Evolutionary conservation across 139 green algal genomes (phyloP).

Genomic region (Picochlorum sp.): DNA sequence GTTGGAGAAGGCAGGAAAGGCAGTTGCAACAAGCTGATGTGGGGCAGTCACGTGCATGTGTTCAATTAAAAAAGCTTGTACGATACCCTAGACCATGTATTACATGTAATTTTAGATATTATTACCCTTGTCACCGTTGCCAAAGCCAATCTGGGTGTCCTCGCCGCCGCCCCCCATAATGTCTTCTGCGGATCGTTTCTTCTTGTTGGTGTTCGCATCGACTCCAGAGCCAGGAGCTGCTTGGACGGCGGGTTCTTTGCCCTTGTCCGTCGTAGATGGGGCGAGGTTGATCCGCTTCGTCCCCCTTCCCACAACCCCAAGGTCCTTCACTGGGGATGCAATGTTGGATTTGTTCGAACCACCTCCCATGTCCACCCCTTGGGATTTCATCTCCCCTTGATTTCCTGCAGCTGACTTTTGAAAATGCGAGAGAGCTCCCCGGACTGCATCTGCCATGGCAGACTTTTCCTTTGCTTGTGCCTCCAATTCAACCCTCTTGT

Average conservation of each 20-base stretch:
- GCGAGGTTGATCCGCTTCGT: constrained; percentile 48
- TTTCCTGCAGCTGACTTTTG: background rate
- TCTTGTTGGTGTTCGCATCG: background rate
- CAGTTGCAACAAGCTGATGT: background rate
- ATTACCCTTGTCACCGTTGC: too few species aligned
- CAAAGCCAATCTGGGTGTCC: too few species aligned
- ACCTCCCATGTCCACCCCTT: background rate
- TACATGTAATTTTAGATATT: too few species aligned
- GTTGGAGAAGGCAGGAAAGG: constrained; percentile 8
- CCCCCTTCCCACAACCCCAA: constrained; percentile 43
- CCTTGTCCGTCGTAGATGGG: constrained; percentile 6
- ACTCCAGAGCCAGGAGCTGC: background rate
- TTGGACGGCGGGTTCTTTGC: background rate
- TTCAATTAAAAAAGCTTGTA: too few species aligned
- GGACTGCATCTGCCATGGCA: constrained; percentile 29
- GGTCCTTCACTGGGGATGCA: constrained; percentile 21
- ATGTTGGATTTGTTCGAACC: background rate
- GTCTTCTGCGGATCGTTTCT: background rate
- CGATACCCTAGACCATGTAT: too few species aligned
- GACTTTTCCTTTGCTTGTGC: constrained; percentile 18
- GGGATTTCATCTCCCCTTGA: background rate
- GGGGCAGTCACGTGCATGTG: too few species aligned
- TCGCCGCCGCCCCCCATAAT: too few species aligned
- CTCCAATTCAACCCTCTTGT: constrained; percentile 38
- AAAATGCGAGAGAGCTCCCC: constrained; percentile 22